phyloP scores from a whole-genome alignment of 768 basidiomycete genomes.

The Pluteus cervinus region DNA sequence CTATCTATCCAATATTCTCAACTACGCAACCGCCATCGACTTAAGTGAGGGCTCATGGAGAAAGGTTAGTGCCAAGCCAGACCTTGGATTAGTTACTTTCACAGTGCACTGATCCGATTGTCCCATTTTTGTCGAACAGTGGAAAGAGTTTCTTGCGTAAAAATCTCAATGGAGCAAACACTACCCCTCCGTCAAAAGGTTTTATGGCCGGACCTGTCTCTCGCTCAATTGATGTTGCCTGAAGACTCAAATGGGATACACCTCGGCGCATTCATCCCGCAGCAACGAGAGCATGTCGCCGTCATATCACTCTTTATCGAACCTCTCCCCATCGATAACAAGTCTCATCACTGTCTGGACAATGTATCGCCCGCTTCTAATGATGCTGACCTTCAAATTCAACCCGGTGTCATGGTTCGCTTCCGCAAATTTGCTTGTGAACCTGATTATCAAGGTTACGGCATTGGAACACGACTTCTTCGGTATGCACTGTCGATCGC shows the following conservation, averaged over 20 bases:
- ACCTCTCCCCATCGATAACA: slow-evolving; percentile 27
- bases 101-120: no score
- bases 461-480: slow-evolving; percentile 47
- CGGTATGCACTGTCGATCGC: slow-evolving; percentile 31
- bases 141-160: no score
- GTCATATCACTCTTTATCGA: slow-evolving; percentile 55
- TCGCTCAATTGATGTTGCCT: slow-evolving; percentile 43
- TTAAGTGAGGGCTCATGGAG: no score
- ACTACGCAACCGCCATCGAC: no score
- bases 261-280: slow-evolving; percentile 47
- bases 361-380: no score
- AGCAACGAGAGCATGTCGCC: slow-evolving; percentile 32
- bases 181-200: slow-evolving; percentile 48
- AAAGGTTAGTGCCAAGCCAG: no score
- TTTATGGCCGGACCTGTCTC: slow-evolving; percentile 47
- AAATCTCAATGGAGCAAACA: slow-evolving; percentile 37
- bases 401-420: no score
- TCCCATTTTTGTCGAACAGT: no score
- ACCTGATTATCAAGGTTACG: slow-evolving; percentile 41
- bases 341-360: slow-evolving; percentile 5
- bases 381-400: no score
- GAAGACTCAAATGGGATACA: slow-evolving; percentile 48
- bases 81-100: no score
- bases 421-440: slow-evolving; percentile 62
- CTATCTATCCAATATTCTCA: no score